Conservation (phyloP, 2,329 filamentous ascomycete genomes). For the Neonectria ditissima region DNA sequence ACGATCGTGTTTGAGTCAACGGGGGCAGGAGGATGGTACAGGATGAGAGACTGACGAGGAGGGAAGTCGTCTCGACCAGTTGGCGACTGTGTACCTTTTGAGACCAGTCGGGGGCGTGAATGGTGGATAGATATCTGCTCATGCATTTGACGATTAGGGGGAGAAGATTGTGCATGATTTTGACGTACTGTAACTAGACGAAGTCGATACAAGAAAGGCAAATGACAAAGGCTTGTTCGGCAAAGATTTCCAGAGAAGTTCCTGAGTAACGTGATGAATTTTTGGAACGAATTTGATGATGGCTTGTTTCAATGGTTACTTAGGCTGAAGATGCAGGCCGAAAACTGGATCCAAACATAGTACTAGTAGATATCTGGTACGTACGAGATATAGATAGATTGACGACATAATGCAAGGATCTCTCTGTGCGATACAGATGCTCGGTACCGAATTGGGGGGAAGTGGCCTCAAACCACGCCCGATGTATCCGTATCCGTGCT, state of each 20-base stretch:
- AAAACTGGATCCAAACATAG: too few species aligned
- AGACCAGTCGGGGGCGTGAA: constrained; percentile 19
- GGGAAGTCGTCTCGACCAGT: constrained; percentile 12
- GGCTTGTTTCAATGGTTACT: neutral
- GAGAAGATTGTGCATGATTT: constrained; percentile 28
- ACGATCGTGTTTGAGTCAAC: constrained; percentile 10
- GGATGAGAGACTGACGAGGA: constrained; percentile 8
- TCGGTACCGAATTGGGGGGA: neutral
- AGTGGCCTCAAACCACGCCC: constrained; percentile 10
- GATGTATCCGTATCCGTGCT: constrained; percentile 26
- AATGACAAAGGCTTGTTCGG: constrained; percentile 18
- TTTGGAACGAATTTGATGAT: neutral
- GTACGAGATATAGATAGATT: constrained; percentile 11
- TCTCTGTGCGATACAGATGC: constrained; percentile 12
- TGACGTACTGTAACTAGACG: constrained; percentile 18
- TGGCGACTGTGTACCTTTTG: constrained; percentile 15
- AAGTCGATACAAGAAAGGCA: constrained; percentile 22
- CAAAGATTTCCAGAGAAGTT: neutral
- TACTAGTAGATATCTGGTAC: neutral
- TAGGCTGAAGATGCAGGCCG: neutral
- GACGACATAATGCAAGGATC: constrained; percentile 17
- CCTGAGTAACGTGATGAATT: neutral
- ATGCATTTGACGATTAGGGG: constrained; percentile 34
- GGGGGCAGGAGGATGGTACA: constrained; percentile 3
- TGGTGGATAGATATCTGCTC: constrained; percentile 35